Conservation (phyloP, 2,329 filamentous ascomycete genomes). For the Aspergillus brunneoviolaceus region DNA sequence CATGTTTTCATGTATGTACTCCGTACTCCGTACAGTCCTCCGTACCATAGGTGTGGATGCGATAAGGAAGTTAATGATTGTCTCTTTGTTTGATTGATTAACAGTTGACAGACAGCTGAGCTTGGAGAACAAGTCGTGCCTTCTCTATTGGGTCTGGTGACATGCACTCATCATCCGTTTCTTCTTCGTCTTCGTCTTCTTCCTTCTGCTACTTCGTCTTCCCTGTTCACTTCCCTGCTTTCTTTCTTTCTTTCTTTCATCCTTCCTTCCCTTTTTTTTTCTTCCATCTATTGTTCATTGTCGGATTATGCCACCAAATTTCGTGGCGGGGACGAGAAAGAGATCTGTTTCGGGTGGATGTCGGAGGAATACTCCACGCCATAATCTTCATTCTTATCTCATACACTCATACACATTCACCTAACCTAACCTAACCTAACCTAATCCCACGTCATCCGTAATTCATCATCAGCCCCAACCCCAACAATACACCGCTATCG, state of each 20-base stretch:
- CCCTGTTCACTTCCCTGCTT: not conserved
- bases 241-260: not conserved
- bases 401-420: not conserved
- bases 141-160: not conserved
- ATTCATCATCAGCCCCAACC: constrained; percentile 4
- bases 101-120: too few relatives aligned
- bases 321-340: not conserved
- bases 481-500: constrained; percentile 3
- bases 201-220: too few relatives aligned
- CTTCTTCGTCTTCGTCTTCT: constrained; percentile 1
- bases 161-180: constrained; percentile 13
- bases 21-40: too few relatives aligned
- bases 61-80: too few relatives aligned
- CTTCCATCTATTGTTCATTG: not conserved
- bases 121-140: not conserved
- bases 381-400: constrained; percentile 3
- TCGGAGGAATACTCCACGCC: not conserved
- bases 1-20: too few relatives aligned
- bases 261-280: not conserved
- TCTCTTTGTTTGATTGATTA: too few relatives aligned
- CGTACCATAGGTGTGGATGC: too few relatives aligned
- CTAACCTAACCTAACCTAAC: not conserved
- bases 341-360: not conserved
- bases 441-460: constrained; percentile 8
- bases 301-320: not conserved